Evolutionary conservation across 257 asterid genomes (phyloP).

Genomic region (Plantago major): DNA sequence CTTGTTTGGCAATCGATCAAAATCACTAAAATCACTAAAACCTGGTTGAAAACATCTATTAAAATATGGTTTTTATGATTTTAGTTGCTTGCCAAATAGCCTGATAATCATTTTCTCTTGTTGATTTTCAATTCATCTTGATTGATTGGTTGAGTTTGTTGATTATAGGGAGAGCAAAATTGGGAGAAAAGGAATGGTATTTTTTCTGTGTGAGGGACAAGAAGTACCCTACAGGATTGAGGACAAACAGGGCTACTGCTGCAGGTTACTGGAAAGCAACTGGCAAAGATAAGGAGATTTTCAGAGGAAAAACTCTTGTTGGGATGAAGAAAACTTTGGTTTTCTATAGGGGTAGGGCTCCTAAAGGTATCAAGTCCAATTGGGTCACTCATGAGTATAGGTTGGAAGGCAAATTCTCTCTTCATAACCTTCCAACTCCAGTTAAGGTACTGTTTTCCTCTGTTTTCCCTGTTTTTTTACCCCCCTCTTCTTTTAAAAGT

Average conservation of each 20-base stretch:
- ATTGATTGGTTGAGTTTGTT: neutral
- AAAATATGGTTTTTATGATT: no score
- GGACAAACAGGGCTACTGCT: constrained; percentile 79
- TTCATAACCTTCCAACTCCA: constrained; percentile 29
- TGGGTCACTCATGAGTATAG: constrained; percentile 90
- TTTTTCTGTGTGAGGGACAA: constrained; percentile 76
- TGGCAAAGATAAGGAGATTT: constrained; percentile 76
- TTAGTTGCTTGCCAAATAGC: no score
- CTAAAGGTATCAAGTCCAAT: constrained; percentile 69
- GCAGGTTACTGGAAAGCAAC: constrained; percentile 94
- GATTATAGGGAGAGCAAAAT: constrained; percentile 59
- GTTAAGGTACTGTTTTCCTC: constrained; percentile 34
- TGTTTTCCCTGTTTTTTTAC: constrained; percentile 5
- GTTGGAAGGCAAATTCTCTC: constrained; percentile 49
- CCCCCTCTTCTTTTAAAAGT: no score
- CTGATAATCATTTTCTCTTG: no score
- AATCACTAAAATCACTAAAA: no score
- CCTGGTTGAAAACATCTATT: no score
- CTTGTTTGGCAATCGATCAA: no score
- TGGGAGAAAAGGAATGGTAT: constrained; percentile 88
- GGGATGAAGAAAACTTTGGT: constrained; percentile 90
- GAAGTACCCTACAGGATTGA: constrained; percentile 74
- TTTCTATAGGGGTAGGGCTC: constrained; percentile 83
- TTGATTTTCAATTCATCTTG: no score
- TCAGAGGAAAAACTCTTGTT: constrained; percentile 48